A percentile compares a stretch with the other conserved stretches of the same genome.
These are phyloP conservation scores for Apiospora phragmitis DNA, from an alignment of 2,329 filamentous ascomycete genomes.

Conservation along the genomic window DNA sequence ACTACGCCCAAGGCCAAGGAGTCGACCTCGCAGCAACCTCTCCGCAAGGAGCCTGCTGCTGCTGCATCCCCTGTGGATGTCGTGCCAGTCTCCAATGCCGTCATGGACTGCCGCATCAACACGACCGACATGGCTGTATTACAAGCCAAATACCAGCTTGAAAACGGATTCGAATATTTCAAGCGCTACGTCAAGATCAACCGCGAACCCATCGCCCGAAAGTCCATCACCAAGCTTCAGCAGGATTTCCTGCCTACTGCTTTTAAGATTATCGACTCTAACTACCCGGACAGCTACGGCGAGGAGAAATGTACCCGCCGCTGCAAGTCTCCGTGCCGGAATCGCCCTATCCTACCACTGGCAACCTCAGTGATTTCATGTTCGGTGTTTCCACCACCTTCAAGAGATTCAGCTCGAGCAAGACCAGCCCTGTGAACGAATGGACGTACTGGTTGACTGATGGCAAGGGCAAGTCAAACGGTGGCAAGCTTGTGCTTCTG, in stretches of 20 bases:
- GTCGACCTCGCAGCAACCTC: slow-evolving; percentile 29
- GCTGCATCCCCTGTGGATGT: slow-evolving; percentile 27
- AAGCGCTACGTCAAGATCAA: slow-evolving; percentile 56
- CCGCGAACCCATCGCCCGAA: slow-evolving; percentile 49
- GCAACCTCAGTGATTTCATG: slow-evolving; percentile 57
- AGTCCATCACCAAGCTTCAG: slow-evolving; percentile 51
- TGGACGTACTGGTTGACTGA: slow-evolving; percentile 63
- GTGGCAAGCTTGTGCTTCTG: slow-evolving; percentile 55
- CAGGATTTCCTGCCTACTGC: slow-evolving; percentile 47
- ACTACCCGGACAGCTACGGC: slow-evolving; percentile 38
- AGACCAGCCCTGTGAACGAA: slow-evolving; percentile 55
- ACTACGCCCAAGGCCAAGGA: slow-evolving; percentile 32
- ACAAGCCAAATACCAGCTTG: slow-evolving; percentile 47
- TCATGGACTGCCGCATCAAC: slow-evolving; percentile 53
- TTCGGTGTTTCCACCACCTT: slow-evolving; percentile 62
- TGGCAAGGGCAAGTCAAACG: slow-evolving; percentile 54
- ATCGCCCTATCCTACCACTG: slow-evolving; percentile 50
- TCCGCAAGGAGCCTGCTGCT: slow-evolving; percentile 27
- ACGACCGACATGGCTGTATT: slow-evolving; percentile 45
- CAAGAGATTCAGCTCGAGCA: slow-evolving; percentile 51
- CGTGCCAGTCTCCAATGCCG: slow-evolving; percentile 33
- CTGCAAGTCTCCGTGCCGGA: slow-evolving; percentile 51
- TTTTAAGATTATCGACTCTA: slow-evolving; percentile 50
- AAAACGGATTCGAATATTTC: slow-evolving; percentile 54
- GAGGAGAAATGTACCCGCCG: slow-evolving; percentile 47